Evolutionary conservation across 2,329 filamentous ascomycete species (phyloP).

Genomic region (Pseudogymnoascus sp.): DNA sequence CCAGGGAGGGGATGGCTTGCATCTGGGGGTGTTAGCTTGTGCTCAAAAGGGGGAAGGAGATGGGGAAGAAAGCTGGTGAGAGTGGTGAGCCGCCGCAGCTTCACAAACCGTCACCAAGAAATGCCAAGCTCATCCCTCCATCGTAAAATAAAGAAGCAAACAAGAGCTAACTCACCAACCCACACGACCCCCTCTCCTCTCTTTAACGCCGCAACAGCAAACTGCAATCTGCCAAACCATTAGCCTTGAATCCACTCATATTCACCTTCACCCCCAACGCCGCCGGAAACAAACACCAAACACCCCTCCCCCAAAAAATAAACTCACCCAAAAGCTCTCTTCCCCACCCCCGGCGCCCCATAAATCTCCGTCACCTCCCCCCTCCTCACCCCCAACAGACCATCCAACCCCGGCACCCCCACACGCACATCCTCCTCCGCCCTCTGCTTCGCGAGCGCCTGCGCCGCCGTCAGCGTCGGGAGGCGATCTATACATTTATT

Average conservation of each 20-base stretch:
- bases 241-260: conserved; percentile 16
- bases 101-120: not conserved
- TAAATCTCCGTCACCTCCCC: conserved; percentile 82
- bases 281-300: too few species aligned
- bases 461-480: conserved; percentile 68
- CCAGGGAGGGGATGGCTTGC: conserved; percentile 35
- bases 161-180: conserved; percentile 15
- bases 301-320: not conserved
- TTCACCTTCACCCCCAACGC: conserved; percentile 15
- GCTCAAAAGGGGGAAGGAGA: not conserved
- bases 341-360: conserved; percentile 79
- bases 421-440: not conserved
- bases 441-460: conserved; percentile 36
- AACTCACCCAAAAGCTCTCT: conserved; percentile 61
- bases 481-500: conserved; percentile 53
- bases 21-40: conserved; percentile 18
- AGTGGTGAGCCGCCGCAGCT: not conserved
- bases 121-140: not conserved
- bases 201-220: conserved; percentile 56
- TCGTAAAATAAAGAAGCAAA: not conserved
- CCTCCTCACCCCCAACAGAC: conserved; percentile 51
- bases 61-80: not conserved
- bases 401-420: not conserved
- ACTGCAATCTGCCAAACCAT: conserved; percentile 54
- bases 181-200: conserved; percentile 51